Conservation (phyloP, 805 yeast genomes). For the Metahyphopichia silvanorum region DNA sequence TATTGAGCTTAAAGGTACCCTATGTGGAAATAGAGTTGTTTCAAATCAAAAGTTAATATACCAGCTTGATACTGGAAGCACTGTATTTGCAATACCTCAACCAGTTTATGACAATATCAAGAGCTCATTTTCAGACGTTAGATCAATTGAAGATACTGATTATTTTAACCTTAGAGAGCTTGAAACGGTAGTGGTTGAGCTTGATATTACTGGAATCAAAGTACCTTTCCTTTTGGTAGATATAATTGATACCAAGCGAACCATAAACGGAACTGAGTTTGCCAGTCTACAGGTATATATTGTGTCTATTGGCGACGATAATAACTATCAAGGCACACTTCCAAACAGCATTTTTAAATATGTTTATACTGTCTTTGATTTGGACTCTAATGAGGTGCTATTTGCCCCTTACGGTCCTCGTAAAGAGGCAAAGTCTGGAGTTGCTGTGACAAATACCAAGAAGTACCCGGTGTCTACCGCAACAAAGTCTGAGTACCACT, state of each 20-base stretch:
- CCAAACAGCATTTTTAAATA: constrained; percentile 2
- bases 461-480: constrained; percentile 1
- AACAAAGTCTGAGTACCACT: constrained; percentile 1
- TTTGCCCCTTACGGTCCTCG: constrained; percentile 1
- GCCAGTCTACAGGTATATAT: constrained; percentile 4
- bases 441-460: neutral
- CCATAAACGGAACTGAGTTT: constrained; percentile 6
- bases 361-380: constrained; percentile 2
- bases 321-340: constrained; percentile 1
- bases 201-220: constrained; percentile 7
- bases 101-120: constrained; percentile 7
- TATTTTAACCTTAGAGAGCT: constrained; percentile 5
- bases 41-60: constrained; percentile 6
- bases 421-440: no score
- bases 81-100: constrained; percentile 7
- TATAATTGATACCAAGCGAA: constrained; percentile 5
- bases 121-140: constrained; percentile 3
- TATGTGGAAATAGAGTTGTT: constrained; percentile 1
- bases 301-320: constrained; percentile 5
- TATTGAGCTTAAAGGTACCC: constrained; percentile 2
- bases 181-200: neutral
- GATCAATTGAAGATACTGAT: constrained; percentile 1
- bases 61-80: constrained; percentile 10
- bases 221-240: constrained; percentile 7
- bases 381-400: constrained; percentile 1